phyloP scores from a whole-genome alignment of 371 early-diverging fungal species.

The Agmasoma carcini region DNA sequence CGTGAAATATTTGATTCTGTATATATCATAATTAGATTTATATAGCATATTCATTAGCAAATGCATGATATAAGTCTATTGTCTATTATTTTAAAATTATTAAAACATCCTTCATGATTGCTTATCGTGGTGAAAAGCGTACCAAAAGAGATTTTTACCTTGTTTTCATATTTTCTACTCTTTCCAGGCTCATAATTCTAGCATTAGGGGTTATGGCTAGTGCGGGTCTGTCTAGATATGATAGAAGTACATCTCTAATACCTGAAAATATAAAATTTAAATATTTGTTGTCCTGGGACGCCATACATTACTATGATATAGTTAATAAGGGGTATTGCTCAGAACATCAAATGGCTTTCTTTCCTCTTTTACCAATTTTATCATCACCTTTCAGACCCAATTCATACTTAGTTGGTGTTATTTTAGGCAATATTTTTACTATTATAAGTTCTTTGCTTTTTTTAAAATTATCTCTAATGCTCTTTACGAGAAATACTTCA shows the following conservation, averaged over 20 bases:
- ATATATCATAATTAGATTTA: too few species aligned
- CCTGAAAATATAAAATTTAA: slow-evolving; percentile 1
- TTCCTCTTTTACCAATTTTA: slow-evolving; percentile 46
- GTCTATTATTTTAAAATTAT: too few species aligned
- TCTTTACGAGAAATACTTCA: slow-evolving; percentile 4
- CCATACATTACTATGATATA: slow-evolving; percentile 47
- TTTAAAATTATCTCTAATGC: slow-evolving; percentile 22
- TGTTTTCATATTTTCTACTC: too few species aligned
- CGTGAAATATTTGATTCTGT: too few species aligned
- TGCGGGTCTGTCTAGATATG: too few species aligned
- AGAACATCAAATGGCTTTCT: slow-evolving; percentile 50
- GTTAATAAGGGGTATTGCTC: slow-evolving; percentile 39
- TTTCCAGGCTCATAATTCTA: too few species aligned
- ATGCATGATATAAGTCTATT: too few species aligned
- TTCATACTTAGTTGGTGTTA: slow-evolving; percentile 12
- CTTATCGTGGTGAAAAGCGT: too few species aligned
- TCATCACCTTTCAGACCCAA: not conserved
- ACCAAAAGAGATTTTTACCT: too few species aligned
- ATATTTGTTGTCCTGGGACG: slow-evolving; percentile 52
- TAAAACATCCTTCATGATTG: too few species aligned
- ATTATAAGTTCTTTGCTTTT: slow-evolving; percentile 35
- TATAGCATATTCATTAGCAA: too few species aligned
- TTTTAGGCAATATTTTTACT: slow-evolving; percentile 38
- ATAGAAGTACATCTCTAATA: not conserved
- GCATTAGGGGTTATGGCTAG: too few species aligned